These are phyloP conservation scores for Neofusicoccum ribis DNA, from an alignment of 2,329 filamentous ascomycete species.

Conservation along the genomic window DNA sequence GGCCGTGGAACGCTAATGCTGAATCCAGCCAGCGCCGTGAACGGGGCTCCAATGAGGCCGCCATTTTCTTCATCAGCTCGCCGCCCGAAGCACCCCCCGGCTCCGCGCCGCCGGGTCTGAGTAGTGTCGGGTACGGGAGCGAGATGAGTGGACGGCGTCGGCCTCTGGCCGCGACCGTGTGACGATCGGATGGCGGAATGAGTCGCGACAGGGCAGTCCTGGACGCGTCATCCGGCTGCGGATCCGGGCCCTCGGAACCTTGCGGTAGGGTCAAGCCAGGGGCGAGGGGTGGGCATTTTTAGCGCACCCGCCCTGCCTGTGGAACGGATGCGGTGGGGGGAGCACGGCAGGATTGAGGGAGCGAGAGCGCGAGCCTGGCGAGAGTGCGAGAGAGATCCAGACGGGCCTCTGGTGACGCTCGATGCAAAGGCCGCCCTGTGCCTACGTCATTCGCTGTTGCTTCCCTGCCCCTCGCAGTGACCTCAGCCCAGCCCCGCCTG, in stretches of 20 bases:
- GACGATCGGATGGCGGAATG: too few relatives aligned
- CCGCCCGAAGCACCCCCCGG: background rate
- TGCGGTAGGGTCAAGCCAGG: background rate
- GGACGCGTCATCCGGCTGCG: slow-evolving; percentile 2
- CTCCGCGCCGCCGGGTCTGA: too few relatives aligned
- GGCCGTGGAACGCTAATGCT: background rate
- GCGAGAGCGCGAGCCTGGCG: too few relatives aligned
- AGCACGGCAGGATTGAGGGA: too few relatives aligned
- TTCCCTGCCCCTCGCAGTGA: background rate
- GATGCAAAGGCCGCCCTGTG: background rate
- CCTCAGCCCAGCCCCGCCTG: background rate
- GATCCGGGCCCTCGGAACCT: background rate
- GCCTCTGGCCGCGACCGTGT: background rate
- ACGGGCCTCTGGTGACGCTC: background rate
- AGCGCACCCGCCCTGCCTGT: background rate
- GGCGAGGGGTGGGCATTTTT: background rate
- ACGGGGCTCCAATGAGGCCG: background rate
- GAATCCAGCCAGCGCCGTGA: background rate
- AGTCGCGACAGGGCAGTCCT: background rate
- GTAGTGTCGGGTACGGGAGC: background rate
- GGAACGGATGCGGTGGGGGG: background rate
- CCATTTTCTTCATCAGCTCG: background rate
- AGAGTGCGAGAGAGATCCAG: background rate
- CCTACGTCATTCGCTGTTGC: background rate
- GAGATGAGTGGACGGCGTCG: background rate